Evolutionary conservation across 2,329 filamentous ascomycete genomes (phyloP).

Genomic region (Nemania sp.): DNA sequence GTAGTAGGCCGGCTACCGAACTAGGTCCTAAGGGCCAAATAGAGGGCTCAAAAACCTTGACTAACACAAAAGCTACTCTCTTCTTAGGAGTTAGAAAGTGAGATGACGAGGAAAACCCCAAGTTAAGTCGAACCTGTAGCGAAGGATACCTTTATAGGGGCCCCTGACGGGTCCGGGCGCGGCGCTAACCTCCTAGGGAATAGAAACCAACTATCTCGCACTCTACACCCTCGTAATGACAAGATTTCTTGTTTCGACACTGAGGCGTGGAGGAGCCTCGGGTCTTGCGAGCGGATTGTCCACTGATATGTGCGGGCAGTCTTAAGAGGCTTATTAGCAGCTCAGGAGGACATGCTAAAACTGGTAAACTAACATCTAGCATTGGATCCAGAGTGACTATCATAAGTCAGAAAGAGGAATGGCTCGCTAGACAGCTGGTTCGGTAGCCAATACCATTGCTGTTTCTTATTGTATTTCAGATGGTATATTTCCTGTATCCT

Average conservation of each 20-base stretch:
- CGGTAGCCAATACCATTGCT: conserved; percentile 1
- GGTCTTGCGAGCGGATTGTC: background rate
- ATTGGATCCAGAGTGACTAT: background rate
- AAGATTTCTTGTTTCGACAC: conserved; percentile 4
- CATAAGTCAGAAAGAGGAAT: background rate
- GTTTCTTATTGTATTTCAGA: background rate
- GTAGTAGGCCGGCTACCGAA: too few species aligned
- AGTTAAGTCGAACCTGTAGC: too few species aligned
- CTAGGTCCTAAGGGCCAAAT: too few species aligned
- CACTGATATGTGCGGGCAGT: background rate
- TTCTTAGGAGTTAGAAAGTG: too few species aligned
- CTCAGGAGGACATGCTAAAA: background rate
- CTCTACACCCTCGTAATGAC: too few species aligned
- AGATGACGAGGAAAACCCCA: too few species aligned
- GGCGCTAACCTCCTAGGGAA: too few species aligned
- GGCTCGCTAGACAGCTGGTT: background rate
- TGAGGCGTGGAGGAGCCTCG: background rate
- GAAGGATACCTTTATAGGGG: too few species aligned
- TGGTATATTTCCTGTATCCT: background rate
- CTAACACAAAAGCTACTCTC: too few species aligned
- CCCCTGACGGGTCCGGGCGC: too few species aligned
- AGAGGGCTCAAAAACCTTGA: too few species aligned
- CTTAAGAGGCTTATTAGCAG: background rate
- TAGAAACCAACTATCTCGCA: too few species aligned
- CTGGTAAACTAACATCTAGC: background rate